Percentiles rank a stretch among this genome's conserved stretches.
Conservation (phyloP, 2,329 filamentous ascomycete species). For the Trichoderma sp. region DNA sequence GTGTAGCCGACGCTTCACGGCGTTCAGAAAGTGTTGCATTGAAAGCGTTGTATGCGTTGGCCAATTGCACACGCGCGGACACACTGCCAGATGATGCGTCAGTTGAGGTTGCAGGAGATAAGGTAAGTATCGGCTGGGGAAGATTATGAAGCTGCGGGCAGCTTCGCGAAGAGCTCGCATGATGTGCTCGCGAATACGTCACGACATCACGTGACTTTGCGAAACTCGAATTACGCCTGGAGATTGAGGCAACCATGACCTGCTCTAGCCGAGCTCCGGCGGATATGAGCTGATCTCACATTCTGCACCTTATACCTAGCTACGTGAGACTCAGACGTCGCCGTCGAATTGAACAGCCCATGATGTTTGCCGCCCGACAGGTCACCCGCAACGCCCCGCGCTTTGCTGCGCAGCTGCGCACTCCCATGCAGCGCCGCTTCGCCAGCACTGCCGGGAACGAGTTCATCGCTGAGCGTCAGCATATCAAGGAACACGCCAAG, state of each 20-base stretch:
- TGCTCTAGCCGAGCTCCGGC: conserved; percentile 41
- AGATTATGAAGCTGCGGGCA: not conserved
- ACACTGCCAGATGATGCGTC: not conserved
- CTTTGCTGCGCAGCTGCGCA: conserved; percentile 61
- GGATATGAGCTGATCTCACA: conserved; percentile 41
- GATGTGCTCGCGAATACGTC: conserved; percentile 32
- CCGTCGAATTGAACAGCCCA: conserved; percentile 35
- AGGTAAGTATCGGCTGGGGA: not conserved
- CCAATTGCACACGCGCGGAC: not conserved
- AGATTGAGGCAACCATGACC: conserved; percentile 39
- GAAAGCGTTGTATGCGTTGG: not conserved
- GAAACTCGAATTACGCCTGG: conserved; percentile 33
- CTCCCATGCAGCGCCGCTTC: conserved; percentile 68
- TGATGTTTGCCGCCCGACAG: conserved; percentile 67
- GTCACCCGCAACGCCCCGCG: conserved; percentile 65
- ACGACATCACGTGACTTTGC: conserved; percentile 39
- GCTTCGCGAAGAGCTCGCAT: conserved; percentile 5
- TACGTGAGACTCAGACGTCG: conserved; percentile 32
- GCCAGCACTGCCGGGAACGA: conserved; percentile 79
- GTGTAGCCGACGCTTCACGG: not conserved
- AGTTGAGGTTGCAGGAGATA: not conserved
- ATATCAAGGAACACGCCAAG: conserved; percentile 87
- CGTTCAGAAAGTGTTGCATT: not conserved
- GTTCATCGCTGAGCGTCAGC: conserved; percentile 89
- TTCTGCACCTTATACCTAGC: conserved; percentile 33